phyloP scores from a whole-genome alignment of 257 asterid genomes.

The Capsicum chinense region DNA sequence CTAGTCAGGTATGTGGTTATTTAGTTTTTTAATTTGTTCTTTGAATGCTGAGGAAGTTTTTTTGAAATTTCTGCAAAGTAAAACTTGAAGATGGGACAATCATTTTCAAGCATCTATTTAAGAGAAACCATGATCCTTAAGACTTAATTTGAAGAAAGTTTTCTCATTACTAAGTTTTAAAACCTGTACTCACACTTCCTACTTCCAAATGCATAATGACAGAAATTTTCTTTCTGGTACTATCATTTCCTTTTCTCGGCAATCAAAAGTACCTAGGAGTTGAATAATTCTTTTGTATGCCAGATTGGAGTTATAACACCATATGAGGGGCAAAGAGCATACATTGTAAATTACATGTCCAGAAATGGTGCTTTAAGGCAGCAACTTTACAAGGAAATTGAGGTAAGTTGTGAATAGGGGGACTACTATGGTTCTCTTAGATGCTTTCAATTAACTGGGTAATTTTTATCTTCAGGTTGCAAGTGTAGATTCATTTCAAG shows the following conservation, averaged over 20 bases:
- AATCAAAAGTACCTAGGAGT: conserved; percentile 8
- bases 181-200: conserved; percentile 26
- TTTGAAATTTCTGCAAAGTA: background rate
- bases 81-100: background rate
- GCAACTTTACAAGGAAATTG: conserved; percentile 98
- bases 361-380: conserved; percentile 94
- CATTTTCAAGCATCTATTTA: conserved; percentile 15
- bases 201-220: conserved; percentile 23
- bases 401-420: conserved; percentile 52
- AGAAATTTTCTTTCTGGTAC: background rate
- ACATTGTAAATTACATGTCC: conserved; percentile 96
- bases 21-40: background rate
- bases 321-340: conserved; percentile 98
- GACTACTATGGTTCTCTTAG: conserved; percentile 7
- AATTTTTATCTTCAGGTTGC: conserved; percentile 74
- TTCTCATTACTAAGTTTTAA: conserved; percentile 19
- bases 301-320: conserved; percentile 99
- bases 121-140: background rate
- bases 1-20: conserved; percentile 68
- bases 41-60: background rate
- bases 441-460: conserved; percentile 17
- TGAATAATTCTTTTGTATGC: background rate
- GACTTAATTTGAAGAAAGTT: conserved; percentile 23
- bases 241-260: background rate
- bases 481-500: conserved; percentile 98